Conservation (phyloP, 2,329 filamentous ascomycete species). For the Apiospora koreana region DNA sequence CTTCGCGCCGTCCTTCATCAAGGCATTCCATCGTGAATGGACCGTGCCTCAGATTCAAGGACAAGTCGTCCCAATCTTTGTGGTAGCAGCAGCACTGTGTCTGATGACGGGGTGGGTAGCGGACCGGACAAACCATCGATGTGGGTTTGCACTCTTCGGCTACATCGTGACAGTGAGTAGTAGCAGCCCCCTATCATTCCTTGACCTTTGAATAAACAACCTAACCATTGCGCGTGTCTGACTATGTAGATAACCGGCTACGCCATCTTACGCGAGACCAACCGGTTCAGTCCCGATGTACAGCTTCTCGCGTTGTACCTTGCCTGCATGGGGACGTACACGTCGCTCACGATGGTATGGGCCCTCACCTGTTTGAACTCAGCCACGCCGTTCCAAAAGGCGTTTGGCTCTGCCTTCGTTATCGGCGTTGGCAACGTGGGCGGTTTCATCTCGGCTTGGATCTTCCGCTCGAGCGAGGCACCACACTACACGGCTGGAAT, state of each 20-base stretch:
- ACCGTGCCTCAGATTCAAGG: conserved; percentile 18
- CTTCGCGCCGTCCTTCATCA: conserved; percentile 22
- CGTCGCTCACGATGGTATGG: conserved; percentile 22
- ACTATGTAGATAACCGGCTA: conserved; percentile 13
- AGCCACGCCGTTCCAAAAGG: conserved; percentile 20
- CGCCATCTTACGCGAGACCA: conserved; percentile 10
- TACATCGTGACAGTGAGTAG: background rate
- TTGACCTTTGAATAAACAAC: background rate
- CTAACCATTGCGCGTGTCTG: too few relatives aligned
- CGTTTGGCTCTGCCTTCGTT: conserved; percentile 35
- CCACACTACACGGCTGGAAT: conserved; percentile 20
- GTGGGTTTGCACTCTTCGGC: conserved; percentile 19
- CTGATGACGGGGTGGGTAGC: conserved; percentile 16
- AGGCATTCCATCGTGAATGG: conserved; percentile 18
- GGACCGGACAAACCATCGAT: conserved; percentile 20
- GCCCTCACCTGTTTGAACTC: conserved; percentile 19
- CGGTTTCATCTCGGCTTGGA: conserved; percentile 22
- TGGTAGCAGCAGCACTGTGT: conserved; percentile 19
- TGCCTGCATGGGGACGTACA: conserved; percentile 19
- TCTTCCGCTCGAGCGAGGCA: conserved; percentile 21
- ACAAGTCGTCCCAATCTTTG: conserved; percentile 21
- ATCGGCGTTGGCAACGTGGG: conserved; percentile 40
- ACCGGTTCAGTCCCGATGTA: background rate
- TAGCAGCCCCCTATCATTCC: too few relatives aligned
- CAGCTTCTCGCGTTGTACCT: conserved; percentile 23